Evolutionary conservation across 2,329 filamentous ascomycete genomes (phyloP), one percentile per base, ranked within the genome.

Genomic region (Venturiaceae sp.): DNA sequence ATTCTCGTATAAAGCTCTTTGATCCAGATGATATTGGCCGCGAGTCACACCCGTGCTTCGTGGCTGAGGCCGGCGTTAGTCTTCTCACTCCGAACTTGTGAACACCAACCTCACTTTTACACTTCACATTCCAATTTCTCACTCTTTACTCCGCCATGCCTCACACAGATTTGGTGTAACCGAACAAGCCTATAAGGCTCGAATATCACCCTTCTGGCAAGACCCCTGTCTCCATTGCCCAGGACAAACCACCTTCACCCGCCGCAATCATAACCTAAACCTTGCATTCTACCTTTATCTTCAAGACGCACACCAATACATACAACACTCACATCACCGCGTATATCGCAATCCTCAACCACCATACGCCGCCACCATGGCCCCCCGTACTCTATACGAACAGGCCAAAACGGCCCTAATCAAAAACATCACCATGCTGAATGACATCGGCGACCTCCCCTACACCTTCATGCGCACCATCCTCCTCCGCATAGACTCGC

Each of bases 361-460:
- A 13, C n/a, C 36, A 11, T 39, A 6, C 5, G 6, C n/a, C n/a
- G 23, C 30, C 33, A 53, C 32, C 52, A 53, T 53, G 52, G 52
- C 13, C 11, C 52, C 52, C 16, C 28, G 52, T 11, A 9, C 52
- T 37, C 52, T 53, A 13, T 53, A 34, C 16, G 52, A 53, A 5
- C 30, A 34, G 13, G 52, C 52, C 32, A 53, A 53, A 53, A 53
- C 34, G 30, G 30, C 52, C 52, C 11, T 37, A 30, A 53, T 53
- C 54, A 34, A 44, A n/a, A 56, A 56, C 36, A 56, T 56, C 36
- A 16, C 54, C 36, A 39, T 41, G 30, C 34, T 56, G 5, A 41
- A 53, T 11, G 57, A 50, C 46, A 23, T 58, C 2, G 57, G 57
- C 28, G 47, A 36, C 3, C 30, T 46, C 8, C 57, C 57, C 5